A percentile compares a stretch with the other conserved stretches of the same genome.
These are phyloP conservation scores for Paraphoma chrysanthemicola DNA, from an alignment of 2,329 filamentous ascomycete genomes.

Conservation along the genomic window DNA sequence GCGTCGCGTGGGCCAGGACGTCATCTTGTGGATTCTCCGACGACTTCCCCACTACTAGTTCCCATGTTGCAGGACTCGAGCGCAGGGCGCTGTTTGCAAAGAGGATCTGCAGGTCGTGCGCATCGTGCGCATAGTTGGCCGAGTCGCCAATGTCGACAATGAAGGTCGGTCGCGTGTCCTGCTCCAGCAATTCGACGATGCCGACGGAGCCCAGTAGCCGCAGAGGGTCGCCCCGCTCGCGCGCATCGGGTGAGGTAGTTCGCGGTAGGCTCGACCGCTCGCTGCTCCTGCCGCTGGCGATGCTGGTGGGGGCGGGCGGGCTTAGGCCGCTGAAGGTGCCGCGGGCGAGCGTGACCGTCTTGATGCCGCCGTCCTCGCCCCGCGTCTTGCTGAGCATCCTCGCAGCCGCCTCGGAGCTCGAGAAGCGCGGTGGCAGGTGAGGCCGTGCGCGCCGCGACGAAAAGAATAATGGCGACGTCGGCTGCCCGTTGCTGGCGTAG, in stretches of 20 bases:
- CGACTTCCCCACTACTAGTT: conserved; percentile 61
- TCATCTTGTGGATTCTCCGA: conserved; percentile 46
- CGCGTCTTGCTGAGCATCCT: conserved; percentile 63
- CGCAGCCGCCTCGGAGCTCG: conserved; percentile 62
- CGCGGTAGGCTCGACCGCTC: conserved; percentile 60
- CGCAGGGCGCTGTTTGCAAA: conserved; percentile 74
- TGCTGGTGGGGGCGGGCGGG: conserved; percentile 54
- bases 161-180: conserved; percentile 78
- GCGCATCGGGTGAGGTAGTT: conserved; percentile 60
- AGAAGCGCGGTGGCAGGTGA: conserved; percentile 61
- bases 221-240: conserved; percentile 56
- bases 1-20: conserved; percentile 26
- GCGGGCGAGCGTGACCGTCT: conserved; percentile 59
- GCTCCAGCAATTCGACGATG: conserved; percentile 75
- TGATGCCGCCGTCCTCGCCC: conserved; percentile 57
- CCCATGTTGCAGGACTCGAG: conserved; percentile 61
- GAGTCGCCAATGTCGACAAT: conserved; percentile 71
- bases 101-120: conserved; percentile 62
- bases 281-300: conserved; percentile 61
- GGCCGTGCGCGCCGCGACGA: conserved; percentile 53
- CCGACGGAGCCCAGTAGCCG: conserved; percentile 70
- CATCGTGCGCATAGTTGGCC: conserved; percentile 59
- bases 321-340: conserved; percentile 51
- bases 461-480: conserved; percentile 61
- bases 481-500: conserved; percentile 35